Evolutionary conservation across 352 stramenopile genomes (phyloP).

Genomic region (Aphanomyces stellatus): DNA sequence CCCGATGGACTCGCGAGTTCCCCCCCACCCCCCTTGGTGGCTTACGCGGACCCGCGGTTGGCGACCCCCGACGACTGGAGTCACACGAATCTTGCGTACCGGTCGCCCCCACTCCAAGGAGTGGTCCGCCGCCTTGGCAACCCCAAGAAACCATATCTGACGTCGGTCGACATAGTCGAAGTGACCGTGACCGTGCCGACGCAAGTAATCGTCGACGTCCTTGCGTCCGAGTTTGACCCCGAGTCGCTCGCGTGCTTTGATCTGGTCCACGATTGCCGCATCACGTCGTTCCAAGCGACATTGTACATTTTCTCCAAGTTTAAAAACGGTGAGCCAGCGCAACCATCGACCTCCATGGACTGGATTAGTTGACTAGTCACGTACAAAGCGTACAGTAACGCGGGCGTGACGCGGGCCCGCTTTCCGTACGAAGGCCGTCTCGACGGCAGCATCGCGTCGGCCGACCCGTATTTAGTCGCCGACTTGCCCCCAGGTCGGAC

Average conservation of each 20-base stretch:
- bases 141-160: not conserved
- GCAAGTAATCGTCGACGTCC: conserved; percentile 43
- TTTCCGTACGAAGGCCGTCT: conserved; percentile 21
- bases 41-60: conserved; percentile 30
- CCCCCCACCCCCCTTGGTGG: conserved; percentile 31
- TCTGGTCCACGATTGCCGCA: conserved; percentile 48
- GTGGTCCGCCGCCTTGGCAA: conserved; percentile 14
- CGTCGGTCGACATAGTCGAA: conserved; percentile 39
- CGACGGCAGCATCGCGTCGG: conserved; percentile 21
- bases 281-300: conserved; percentile 47
- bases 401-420: conserved; percentile 22
- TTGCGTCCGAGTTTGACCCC: conserved; percentile 50
- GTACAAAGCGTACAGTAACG: conserved; percentile 29
- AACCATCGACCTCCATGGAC: too few species aligned
- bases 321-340: too few species aligned
- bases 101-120: conserved; percentile 29
- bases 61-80: conserved; percentile 22
- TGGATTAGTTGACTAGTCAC: conserved; percentile 2
- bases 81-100: conserved; percentile 19
- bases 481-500: not conserved
- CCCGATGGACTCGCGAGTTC: conserved; percentile 26
- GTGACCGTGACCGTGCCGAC: conserved; percentile 34
- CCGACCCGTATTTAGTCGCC: conserved; percentile 20
- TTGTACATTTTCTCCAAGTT: conserved; percentile 46
- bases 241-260: conserved; percentile 35